These are phyloP conservation scores for Podaxis pistillaris DNA, from an alignment of 768 basidiomycete species.

Conservation along the genomic window DNA sequence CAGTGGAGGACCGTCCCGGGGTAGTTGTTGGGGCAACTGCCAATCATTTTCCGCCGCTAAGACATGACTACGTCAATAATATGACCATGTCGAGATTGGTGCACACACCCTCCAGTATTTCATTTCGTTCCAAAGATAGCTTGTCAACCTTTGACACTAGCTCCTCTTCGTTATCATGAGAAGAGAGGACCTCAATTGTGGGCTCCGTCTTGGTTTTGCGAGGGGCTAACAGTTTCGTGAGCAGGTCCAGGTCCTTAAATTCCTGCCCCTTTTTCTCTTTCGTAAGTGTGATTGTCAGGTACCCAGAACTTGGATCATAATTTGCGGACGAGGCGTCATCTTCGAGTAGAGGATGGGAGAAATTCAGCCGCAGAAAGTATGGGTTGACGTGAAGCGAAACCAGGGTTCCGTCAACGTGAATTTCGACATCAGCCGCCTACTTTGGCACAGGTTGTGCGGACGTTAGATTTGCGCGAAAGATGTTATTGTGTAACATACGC, in stretches of 20 bases:
- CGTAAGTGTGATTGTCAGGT: constrained; percentile 68
- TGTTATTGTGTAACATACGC: constrained; percentile 40
- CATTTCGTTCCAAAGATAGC: constrained; percentile 37
- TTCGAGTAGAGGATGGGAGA: constrained; percentile 62
- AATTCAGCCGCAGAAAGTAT: constrained; percentile 80
- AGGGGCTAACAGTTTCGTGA: constrained; percentile 77
- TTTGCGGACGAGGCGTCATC: constrained; percentile 69
- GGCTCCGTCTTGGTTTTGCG: constrained; percentile 37
- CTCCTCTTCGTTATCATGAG: constrained; percentile 33
- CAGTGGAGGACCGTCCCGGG: constrained; percentile 37
- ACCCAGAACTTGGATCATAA: constrained; percentile 80
- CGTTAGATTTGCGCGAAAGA: constrained; percentile 14
- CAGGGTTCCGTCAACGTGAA: constrained; percentile 67
- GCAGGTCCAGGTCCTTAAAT: constrained; percentile 76
- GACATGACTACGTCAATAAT: neutral
- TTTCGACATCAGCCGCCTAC: constrained; percentile 82
- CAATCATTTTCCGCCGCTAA: constrained; percentile 77
- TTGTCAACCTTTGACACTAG: constrained; percentile 40
- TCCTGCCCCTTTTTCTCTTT: constrained; percentile 66
- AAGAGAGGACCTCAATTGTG: constrained; percentile 59
- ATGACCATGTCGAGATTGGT: neutral
- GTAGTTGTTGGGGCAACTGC: constrained; percentile 67
- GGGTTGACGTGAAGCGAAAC: constrained; percentile 79
- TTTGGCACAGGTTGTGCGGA: constrained; percentile 21
- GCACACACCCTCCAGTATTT: neutral